Percentiles rank a stretch among this genome's conserved stretches.
These are phyloP conservation scores for Flaveria bidentis DNA, from an alignment of 129 eudicot genomes.

Conservation along the genomic window DNA sequence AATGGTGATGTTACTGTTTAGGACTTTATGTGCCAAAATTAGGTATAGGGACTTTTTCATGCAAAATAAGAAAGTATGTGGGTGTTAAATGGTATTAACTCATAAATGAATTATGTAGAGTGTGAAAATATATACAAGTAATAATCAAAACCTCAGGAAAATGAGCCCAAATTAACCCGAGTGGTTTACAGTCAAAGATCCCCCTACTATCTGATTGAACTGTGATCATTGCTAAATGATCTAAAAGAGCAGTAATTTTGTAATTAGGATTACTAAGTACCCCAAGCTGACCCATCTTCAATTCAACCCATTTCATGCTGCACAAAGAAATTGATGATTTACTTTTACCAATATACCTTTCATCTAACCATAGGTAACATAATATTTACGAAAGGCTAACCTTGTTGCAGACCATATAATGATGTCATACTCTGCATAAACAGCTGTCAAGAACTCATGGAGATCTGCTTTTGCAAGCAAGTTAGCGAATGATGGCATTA, in stretches of 20 bases:
- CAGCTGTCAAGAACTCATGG: conserved; percentile 92
- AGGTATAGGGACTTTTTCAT: not conserved
- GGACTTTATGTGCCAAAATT: not conserved
- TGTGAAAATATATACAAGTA: not conserved
- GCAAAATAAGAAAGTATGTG: not conserved
- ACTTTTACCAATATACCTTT: conserved; percentile 16
- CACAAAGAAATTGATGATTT: conserved; percentile 12
- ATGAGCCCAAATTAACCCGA: conserved; percentile 95
- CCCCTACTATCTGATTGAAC: conserved; percentile 91
- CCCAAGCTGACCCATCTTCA: conserved; percentile 97
- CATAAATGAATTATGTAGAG: conserved; percentile 3
- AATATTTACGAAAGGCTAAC: conserved; percentile 36
- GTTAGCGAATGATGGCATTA: conserved; percentile 5
- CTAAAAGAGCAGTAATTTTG: conserved; percentile 93
- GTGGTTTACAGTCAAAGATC: conserved; percentile 91
- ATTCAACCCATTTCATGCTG: conserved; percentile 99
- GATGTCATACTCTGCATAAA: conserved; percentile 95
- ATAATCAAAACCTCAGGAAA: conserved; percentile 69
- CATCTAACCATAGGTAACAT: not conserved
- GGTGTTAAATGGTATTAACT: not conserved
- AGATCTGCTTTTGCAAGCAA: conserved; percentile 59
- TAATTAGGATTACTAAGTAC: conserved; percentile 79
- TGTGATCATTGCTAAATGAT: conserved; percentile 93
- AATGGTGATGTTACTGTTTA: not conserved
- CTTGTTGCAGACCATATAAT: conserved; percentile 99